These are phyloP conservation scores for Prinsepia uniflora DNA, from an alignment of 306 rosid species.

Conservation along the genomic window DNA sequence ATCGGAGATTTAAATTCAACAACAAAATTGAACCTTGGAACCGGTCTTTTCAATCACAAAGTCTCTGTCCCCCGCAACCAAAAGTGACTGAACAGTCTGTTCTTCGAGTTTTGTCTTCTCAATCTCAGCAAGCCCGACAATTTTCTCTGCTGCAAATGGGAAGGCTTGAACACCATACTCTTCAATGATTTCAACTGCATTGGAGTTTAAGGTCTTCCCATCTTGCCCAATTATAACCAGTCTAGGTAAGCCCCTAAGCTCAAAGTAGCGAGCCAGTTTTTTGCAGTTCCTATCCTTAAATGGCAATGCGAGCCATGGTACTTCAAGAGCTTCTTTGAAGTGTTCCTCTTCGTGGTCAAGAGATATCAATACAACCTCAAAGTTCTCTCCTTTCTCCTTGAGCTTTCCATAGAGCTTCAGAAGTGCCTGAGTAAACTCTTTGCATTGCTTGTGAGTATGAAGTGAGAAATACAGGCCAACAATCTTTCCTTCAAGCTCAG, in stretches of 20 bases:
- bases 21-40: constrained; percentile 33
- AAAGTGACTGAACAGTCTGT: constrained; percentile 43
- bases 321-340: constrained; percentile 26
- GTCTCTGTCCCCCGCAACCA: constrained; percentile 38
- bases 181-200: constrained; percentile 38
- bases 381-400: constrained; percentile 44
- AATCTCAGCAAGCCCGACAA: constrained; percentile 40
- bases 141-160: constrained; percentile 43
- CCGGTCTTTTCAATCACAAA: constrained; percentile 38
- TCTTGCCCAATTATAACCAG: constrained; percentile 44
- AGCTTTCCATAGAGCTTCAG: constrained; percentile 33
- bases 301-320: constrained; percentile 53
- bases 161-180: constrained; percentile 42
- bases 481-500: constrained; percentile 51
- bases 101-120: constrained; percentile 40
- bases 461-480: constrained; percentile 44
- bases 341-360: constrained; percentile 35
- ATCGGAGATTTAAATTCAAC: background rate
- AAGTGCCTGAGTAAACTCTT: constrained; percentile 35
- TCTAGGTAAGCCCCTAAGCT: constrained; percentile 32
- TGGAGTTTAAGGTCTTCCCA: constrained; percentile 40
- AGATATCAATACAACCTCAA: constrained; percentile 49
- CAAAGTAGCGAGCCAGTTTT: constrained; percentile 40
- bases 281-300: constrained; percentile 34
- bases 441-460: constrained; percentile 13